These are phyloP conservation scores for Botrytis byssoidea DNA, from an alignment of 2,329 filamentous ascomycete species.

Conservation along the genomic window DNA sequence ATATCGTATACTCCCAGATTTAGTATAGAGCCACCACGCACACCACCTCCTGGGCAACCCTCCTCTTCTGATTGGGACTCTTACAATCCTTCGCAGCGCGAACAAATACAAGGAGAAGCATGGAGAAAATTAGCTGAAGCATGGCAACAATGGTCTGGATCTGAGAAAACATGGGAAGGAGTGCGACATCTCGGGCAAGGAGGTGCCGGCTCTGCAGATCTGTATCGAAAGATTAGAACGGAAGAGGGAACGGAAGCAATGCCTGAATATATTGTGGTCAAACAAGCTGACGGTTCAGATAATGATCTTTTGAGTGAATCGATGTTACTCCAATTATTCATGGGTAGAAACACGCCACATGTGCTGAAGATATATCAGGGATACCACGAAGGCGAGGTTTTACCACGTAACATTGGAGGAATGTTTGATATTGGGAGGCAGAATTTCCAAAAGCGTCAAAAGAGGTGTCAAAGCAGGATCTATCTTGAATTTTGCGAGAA, in stretches of 20 bases:
- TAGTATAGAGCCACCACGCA: neutral
- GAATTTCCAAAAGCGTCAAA: neutral
- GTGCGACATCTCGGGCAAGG: neutral
- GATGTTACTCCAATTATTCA: neutral
- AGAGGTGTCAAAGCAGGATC: neutral
- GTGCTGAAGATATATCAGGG: neutral
- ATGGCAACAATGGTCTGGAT: neutral
- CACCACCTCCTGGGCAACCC: neutral
- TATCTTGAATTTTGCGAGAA: conserved; percentile 5
- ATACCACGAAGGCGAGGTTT: neutral
- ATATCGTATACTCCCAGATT: neutral
- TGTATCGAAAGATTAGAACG: neutral
- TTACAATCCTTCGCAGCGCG: neutral
- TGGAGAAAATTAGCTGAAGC: neutral
- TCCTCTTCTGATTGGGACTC: neutral
- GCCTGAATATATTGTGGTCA: neutral
- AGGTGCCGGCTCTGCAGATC: neutral
- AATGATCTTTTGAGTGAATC: neutral
- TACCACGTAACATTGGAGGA: neutral
- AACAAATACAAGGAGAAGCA: neutral
- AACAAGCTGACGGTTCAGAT: neutral
- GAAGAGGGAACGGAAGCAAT: neutral
- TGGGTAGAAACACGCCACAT: neutral
- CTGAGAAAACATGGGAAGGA: neutral
- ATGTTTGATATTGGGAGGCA: conserved; percentile 7